These are phyloP conservation scores for Hordeum vulgare DNA, from an alignment of 176 grass and related monocot genomes.

Conservation along the genomic window DNA sequence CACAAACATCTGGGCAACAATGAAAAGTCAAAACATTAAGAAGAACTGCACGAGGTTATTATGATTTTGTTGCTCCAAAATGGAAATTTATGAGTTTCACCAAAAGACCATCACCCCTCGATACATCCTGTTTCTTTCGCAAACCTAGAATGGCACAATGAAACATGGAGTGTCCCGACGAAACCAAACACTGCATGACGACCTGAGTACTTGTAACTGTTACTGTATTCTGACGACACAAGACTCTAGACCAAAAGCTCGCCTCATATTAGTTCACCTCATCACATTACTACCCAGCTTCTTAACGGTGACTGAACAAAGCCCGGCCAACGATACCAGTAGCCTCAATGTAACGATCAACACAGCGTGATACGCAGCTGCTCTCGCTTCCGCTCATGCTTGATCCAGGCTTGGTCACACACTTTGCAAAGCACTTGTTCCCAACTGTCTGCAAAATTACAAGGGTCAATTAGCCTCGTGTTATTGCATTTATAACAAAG, in stretches of 20 bases:
- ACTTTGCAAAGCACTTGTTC: conserved; percentile 90
- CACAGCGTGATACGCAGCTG: conserved; percentile 77
- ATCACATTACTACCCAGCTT: neutral
- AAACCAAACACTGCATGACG: neutral
- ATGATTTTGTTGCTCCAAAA: too few species aligned
- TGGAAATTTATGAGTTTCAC: too few species aligned
- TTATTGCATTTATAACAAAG: neutral
- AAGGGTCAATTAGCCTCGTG: neutral
- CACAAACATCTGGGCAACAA: too few species aligned
- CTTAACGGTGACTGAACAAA: conserved; percentile 58
- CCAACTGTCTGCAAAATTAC: conserved; percentile 51
- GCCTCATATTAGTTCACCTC: neutral
- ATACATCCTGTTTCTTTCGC: neutral
- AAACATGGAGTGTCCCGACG: neutral
- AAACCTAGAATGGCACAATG: neutral
- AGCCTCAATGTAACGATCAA: conserved; percentile 84
- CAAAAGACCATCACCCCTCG: neutral
- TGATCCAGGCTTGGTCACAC: conserved; percentile 79
- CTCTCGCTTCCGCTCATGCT: conserved; percentile 79
- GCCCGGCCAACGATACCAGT: conserved; percentile 56
- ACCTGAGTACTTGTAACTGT: neutral
- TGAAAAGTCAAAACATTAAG: too few species aligned
- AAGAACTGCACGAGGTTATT: too few species aligned
- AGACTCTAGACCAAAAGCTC: conserved; percentile 2
- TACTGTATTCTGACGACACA: neutral